Conservation (phyloP, 2,329 filamentous ascomycete species). For the Microcera coccophila region DNA sequence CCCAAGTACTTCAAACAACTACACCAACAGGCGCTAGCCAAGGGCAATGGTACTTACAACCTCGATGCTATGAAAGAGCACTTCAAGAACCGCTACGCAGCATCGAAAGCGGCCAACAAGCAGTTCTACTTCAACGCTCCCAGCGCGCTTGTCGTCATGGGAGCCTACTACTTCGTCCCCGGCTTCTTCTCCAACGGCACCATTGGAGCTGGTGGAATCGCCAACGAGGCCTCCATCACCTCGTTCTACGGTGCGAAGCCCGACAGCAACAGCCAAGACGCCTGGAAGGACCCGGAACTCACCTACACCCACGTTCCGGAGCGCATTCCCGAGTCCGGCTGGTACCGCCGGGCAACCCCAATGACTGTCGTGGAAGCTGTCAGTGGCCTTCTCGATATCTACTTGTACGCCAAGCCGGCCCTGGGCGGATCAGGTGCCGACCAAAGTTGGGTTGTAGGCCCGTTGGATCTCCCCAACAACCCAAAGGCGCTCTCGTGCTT, state of each 20-base stretch:
- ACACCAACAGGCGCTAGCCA: conserved; percentile 11
- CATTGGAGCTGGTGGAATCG: conserved; percentile 11
- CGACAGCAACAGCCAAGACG: conserved; percentile 1
- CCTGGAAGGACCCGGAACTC: conserved; percentile 11
- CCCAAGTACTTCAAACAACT: conserved; percentile 9
- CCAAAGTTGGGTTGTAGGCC: conserved; percentile 5
- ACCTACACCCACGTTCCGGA: conserved; percentile 13
- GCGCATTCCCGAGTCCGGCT: conserved; percentile 12
- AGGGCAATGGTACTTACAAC: conserved; percentile 13
- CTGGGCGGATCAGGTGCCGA: conserved; percentile 10
- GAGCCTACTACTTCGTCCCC: conserved; percentile 14
- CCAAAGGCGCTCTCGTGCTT: conserved; percentile 10
- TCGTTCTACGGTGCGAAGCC: conserved; percentile 15
- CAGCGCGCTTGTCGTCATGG: conserved; percentile 11
- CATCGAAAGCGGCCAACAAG: conserved; percentile 10
- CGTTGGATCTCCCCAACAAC: conserved; percentile 1
- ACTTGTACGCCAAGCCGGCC: conserved; percentile 9
- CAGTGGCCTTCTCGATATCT: conserved; percentile 11
- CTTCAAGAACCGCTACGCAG: conserved; percentile 13
- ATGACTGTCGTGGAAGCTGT: conserved; percentile 13
- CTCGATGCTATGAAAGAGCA: conserved; percentile 14
- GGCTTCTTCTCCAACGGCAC: conserved; percentile 17
- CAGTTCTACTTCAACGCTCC: conserved; percentile 15
- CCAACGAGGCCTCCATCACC: conserved; percentile 13
- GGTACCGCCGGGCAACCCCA: conserved; percentile 12